These are phyloP conservation scores for Carex parvula DNA, from an alignment of 176 grass and related monocot species.

Conservation along the genomic window DNA sequence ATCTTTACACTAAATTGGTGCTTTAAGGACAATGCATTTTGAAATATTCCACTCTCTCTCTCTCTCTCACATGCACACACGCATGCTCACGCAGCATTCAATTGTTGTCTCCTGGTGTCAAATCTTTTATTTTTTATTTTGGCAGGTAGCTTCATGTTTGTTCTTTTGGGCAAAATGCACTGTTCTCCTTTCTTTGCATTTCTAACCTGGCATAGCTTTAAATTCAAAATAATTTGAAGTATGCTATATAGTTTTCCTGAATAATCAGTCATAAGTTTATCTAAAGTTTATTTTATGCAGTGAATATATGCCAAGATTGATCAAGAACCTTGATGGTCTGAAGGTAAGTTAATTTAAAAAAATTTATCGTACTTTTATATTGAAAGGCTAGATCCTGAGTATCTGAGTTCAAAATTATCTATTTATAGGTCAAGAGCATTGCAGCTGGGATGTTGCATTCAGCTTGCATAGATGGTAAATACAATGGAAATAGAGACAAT, in stretches of 20 bases:
- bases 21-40: neutral
- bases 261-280: neutral
- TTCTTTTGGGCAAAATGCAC: neutral
- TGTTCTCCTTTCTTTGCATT: constrained; percentile 4
- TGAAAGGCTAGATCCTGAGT: neutral
- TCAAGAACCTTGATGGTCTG: constrained; percentile 68
- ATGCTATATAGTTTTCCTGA: constrained; percentile 32
- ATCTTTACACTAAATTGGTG: neutral
- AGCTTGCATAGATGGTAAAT: constrained; percentile 81
- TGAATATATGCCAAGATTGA: constrained; percentile 95
- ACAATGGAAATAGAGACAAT: constrained; percentile 8
- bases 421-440: constrained; percentile 69
- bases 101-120: neutral
- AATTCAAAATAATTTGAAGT: constrained; percentile 29
- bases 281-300: constrained; percentile 44
- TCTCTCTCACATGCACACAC: neutral
- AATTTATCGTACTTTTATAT: neutral
- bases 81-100: neutral
- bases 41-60: neutral
- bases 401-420: constrained; percentile 13
- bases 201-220: neutral
- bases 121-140: neutral
- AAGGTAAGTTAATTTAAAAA: constrained; percentile 52
- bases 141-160: neutral
- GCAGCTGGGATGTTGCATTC: constrained; percentile 96